phyloP scores from a whole-genome alignment of 2,329 filamentous ascomycete genomes.

The Zalaria sp. region DNA sequence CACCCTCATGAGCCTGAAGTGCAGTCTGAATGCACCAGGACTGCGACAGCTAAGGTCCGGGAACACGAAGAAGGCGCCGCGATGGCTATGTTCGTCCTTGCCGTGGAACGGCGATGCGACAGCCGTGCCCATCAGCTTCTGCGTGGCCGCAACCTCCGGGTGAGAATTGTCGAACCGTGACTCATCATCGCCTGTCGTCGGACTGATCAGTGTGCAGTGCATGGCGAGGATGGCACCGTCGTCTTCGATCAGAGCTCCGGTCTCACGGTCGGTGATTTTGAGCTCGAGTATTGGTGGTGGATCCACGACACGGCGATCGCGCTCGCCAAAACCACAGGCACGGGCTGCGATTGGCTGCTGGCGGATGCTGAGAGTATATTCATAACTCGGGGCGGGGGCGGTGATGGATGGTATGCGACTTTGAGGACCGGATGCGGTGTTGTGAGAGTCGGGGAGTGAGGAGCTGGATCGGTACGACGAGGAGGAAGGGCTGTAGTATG shows the following conservation, averaged over 20 bases:
- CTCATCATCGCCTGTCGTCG: slow-evolving; percentile 51
- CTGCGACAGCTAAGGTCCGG: slow-evolving; percentile 69
- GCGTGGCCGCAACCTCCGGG: slow-evolving; percentile 52
- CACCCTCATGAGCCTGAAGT: slow-evolving; percentile 60
- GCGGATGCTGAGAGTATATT: slow-evolving; percentile 45
- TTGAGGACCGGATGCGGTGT: slow-evolving; percentile 16
- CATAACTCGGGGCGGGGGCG: slow-evolving; percentile 12
- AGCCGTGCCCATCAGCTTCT: slow-evolving; percentile 65
- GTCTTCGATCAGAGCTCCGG: slow-evolving; percentile 33
- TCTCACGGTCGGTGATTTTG: slow-evolving; percentile 42
- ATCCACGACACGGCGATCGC: slow-evolving; percentile 69
- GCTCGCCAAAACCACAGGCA: slow-evolving; percentile 71
- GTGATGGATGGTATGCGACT: slow-evolving; percentile 7
- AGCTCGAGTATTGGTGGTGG: slow-evolving; percentile 73
- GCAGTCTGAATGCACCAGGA: slow-evolving; percentile 59
- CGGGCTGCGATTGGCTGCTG: slow-evolving; percentile 68
- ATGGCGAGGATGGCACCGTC: slow-evolving; percentile 51
- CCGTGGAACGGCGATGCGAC: slow-evolving; percentile 67
- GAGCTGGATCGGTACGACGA: slow-evolving; percentile 10
- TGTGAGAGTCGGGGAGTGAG: slow-evolving; percentile 10
- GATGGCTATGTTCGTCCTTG: slow-evolving; percentile 54
- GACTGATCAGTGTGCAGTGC: slow-evolving; percentile 64
- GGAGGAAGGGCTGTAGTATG: slow-evolving; percentile 10
- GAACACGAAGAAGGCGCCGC: slow-evolving; percentile 78
- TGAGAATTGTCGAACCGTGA: slow-evolving; percentile 34